Evolutionary conservation across 768 basidiomycete species (phyloP).

Genomic region (Mycena amicta): DNA sequence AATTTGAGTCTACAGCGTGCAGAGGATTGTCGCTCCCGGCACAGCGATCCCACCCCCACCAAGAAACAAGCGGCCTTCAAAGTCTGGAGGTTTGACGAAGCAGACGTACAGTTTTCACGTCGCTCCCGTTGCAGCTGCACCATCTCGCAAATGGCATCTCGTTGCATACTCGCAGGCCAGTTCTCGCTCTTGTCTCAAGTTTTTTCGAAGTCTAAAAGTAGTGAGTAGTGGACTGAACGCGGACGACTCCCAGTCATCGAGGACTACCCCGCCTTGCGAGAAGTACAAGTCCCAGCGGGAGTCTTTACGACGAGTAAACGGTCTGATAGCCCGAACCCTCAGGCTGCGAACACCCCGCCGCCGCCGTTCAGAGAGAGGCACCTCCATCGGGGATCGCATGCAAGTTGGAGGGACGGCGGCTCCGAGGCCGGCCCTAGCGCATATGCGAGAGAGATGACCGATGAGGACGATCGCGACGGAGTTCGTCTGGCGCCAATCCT

Average conservation of each 20-base stretch:
- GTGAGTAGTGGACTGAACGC: constrained; percentile 48
- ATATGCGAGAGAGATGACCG: background rate
- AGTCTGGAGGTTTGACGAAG: constrained; percentile 59
- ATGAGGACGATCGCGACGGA: background rate
- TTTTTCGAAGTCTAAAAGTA: background rate
- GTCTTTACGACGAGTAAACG: constrained; percentile 56
- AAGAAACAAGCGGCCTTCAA: constrained; percentile 54
- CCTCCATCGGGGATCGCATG: constrained; percentile 1
- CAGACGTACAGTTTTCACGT: constrained; percentile 65
- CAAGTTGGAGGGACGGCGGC: no score
- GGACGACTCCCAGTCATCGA: constrained; percentile 51
- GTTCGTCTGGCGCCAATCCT: background rate
- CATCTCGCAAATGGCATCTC: constrained; percentile 57
- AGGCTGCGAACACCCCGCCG: background rate
- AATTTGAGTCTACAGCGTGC: constrained; percentile 33
- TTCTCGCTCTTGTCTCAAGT: constrained; percentile 1
- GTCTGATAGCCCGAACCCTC: constrained; percentile 1
- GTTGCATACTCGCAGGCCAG: constrained; percentile 57
- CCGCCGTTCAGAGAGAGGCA: background rate
- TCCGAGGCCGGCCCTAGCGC: background rate
- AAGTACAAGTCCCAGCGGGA: constrained; percentile 49
- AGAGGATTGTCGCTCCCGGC: constrained; percentile 46
- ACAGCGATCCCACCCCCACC: constrained; percentile 42
- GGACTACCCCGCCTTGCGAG: constrained; percentile 51
- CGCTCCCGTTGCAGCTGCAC: constrained; percentile 40